Evolutionary conservation across 148 eudicot species (phyloP).

Genomic region (Talinum fruticosum): DNA sequence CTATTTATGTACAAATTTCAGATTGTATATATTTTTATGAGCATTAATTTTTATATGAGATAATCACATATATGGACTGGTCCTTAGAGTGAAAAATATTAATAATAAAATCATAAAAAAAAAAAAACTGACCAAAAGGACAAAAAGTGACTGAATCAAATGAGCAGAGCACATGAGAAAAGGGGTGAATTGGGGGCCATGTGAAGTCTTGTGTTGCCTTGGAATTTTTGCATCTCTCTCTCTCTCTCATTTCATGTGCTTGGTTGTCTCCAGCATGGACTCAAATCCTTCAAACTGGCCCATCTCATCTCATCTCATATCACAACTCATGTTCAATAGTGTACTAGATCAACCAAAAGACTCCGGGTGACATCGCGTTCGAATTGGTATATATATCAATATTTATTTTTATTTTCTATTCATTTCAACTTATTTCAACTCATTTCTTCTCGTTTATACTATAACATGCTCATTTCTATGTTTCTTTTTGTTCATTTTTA

Average conservation of each 20-base stretch:
- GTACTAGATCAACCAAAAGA: background rate
- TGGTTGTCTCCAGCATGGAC: slow-evolving; percentile 23
- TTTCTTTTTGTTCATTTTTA: too few relatives aligned
- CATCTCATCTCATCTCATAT: too few relatives aligned
- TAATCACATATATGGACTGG: too few relatives aligned
- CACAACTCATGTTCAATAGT: slow-evolving; percentile 18
- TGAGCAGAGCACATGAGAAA: slow-evolving; percentile 21
- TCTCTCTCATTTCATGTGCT: background rate
- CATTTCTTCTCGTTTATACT: too few relatives aligned
- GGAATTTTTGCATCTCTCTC: background rate
- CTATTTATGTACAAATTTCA: too few relatives aligned
- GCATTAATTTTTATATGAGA: too few relatives aligned
- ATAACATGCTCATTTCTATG: too few relatives aligned
- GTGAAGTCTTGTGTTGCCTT: background rate
- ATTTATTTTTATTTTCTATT: too few relatives aligned
- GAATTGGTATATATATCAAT: too few relatives aligned
- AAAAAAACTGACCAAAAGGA: background rate
- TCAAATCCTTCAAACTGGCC: background rate
- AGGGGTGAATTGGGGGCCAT: background rate
- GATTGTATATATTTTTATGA: too few relatives aligned
- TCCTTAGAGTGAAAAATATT: slow-evolving; percentile 8
- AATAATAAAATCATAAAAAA: background rate
- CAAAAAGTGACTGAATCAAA: slow-evolving; percentile 16
- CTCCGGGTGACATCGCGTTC: too few relatives aligned
- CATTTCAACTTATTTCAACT: too few relatives aligned